Conservation (phyloP, 495 filamentous ascomycete species). For the Neurospora sp. region DNA sequence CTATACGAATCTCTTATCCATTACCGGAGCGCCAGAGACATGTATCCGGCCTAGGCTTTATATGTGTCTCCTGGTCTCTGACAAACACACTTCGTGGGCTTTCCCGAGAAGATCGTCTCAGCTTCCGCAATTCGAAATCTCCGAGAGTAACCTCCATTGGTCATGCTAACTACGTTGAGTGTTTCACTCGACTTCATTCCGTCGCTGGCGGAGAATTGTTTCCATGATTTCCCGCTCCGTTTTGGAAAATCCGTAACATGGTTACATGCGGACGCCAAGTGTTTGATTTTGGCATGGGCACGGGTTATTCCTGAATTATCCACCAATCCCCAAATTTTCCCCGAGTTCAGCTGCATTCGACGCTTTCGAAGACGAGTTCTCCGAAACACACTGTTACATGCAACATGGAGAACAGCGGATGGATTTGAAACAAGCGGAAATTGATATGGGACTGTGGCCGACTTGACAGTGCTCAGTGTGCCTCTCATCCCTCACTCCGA, state of each 20-base stretch:
- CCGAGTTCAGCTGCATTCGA: background rate
- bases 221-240: background rate
- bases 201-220: background rate
- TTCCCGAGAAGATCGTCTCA: background rate
- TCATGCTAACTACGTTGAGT: background rate
- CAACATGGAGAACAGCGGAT: background rate
- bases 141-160: background rate
- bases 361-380: background rate
- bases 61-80: background rate
- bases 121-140: background rate
- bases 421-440: background rate
- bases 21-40: background rate
- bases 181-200: background rate
- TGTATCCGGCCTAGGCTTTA: background rate
- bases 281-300: background rate
- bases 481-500: background rate
- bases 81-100: background rate
- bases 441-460: background rate
- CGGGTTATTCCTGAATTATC: background rate
- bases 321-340: background rate
- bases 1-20: background rate
- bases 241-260: background rate
- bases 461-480: background rate
- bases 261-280: too few relatives aligned
- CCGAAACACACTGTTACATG: background rate